phyloP scores from a whole-genome alignment of 192 early-diverging fungal genomes.

The Coemansia sp. region DNA sequence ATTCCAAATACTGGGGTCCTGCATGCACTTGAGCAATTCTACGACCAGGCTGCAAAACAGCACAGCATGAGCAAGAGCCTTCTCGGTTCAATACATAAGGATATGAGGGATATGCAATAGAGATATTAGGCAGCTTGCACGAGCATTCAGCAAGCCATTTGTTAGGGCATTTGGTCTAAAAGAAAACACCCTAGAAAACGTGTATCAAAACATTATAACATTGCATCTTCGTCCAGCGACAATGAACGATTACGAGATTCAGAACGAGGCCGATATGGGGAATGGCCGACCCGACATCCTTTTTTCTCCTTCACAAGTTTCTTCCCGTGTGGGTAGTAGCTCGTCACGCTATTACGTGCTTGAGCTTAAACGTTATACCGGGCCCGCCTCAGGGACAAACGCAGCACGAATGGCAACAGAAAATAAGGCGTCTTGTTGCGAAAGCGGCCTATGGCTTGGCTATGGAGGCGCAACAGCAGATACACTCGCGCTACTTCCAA shows the following conservation, averaged over 20 bases:
- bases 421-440: background rate
- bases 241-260: background rate
- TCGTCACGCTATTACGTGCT: background rate
- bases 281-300: background rate
- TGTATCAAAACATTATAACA: background rate
- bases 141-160: background rate
- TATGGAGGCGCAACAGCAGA: background rate
- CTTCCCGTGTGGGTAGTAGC: background rate
- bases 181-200: background rate
- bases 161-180: background rate
- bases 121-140: background rate
- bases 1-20: background rate
- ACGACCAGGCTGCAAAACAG: no score
- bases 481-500: background rate
- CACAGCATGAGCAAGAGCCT: no score
- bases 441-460: background rate
- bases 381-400: background rate
- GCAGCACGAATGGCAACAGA: background rate
- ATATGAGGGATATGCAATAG: constrained; percentile 2
- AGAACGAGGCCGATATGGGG: background rate
- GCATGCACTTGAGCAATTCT: background rate
- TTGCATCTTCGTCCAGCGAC: background rate
- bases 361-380: background rate
- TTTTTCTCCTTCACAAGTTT: background rate
- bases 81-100: background rate